phyloP scores from a whole-genome alignment of 371 early-diverging fungal species.

The Mucor circinelloides region DNA sequence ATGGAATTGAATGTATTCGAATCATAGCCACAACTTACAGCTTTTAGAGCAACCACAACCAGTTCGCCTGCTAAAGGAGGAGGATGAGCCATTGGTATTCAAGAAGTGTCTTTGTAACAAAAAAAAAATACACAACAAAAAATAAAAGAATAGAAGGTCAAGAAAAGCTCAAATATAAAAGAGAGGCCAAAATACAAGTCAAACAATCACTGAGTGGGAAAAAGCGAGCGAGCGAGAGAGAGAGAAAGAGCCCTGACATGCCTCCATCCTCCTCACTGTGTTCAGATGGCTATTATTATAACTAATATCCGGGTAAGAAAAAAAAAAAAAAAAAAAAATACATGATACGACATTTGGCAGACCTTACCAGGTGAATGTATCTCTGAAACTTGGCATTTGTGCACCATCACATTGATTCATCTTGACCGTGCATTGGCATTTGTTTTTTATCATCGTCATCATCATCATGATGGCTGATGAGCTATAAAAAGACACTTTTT shows the following conservation, averaged over 20 bases:
- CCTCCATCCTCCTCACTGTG: not conserved
- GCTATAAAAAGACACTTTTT: not conserved
- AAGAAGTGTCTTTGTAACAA: not conserved
- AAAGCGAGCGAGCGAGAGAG: not conserved
- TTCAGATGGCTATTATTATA: not conserved
- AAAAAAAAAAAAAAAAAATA: too few species aligned
- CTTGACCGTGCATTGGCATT: not conserved
- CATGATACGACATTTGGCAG: not conserved
- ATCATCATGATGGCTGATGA: not conserved
- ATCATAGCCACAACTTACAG: conserved; percentile 11
- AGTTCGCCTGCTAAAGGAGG: conserved; percentile 22
- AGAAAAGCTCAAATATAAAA: not conserved
- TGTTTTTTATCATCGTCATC: too few species aligned
- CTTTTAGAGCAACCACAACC: conserved; percentile 32
- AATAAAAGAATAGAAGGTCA: not conserved
- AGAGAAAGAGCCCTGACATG: too few species aligned
- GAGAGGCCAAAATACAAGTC: not conserved
- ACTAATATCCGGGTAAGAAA: too few species aligned
- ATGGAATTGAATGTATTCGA: too few species aligned
- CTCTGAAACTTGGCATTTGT: not conserved
- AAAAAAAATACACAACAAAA: not conserved
- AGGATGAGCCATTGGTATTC: conserved; percentile 7
- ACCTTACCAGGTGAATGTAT: not conserved
- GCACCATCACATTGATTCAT: not conserved
- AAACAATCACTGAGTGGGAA: conserved; percentile 2